Evolutionary conservation across 2,329 filamentous ascomycete genomes (phyloP), one percentile per base, ranked within the genome.

Genomic region (Colletotrichum liaoningense): DNA sequence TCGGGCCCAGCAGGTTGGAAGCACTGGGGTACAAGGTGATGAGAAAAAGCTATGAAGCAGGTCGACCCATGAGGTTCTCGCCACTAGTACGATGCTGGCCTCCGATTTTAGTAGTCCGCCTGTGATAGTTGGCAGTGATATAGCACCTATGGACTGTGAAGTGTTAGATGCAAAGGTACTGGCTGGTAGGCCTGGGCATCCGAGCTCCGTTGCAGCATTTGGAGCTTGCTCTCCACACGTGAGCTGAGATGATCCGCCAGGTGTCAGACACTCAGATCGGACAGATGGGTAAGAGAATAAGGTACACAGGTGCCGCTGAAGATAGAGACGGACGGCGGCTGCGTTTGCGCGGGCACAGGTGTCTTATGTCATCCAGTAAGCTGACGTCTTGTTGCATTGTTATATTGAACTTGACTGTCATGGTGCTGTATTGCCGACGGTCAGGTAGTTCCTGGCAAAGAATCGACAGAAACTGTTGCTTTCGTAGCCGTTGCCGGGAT

Each of bases 291-390:
- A 58, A 63, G 26, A 19, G 7, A 62, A 49, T 38, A 22, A 22
- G 22, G 22, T 22, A n/a, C 28, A 49, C 12, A 26, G 24, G 22
- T 19, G 55, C 35, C 9, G 14, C 26, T 9, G 6, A 35, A 56
- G 16, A 1, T 42, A 28, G 19, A 42, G 30, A 14, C 63, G 4
- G 46, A 11, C 11, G 60, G 28, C 12, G 7, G 24, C 62, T 38
- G 4, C n/a, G 24, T 22, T 22, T 33, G 28, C 30, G 22, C 46
- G 19, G 24, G 28, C 55, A 26, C 22, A 49, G 14, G 46, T 62
- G 60, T 70, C 46, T 64, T 46, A 55, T 33, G 33, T 54, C 33
- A 38, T 55, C 60, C 33, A 35, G 66, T 65, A 62, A 69, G 60
- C 66, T 69, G 66, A 70, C 58, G 26, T 5, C 33, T 38, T 52